Evolutionary conservation across 176 grass and related monocot species (phyloP), one percentile per base, ranked within the genome.

Genomic region (maize (Zea mays)): DNA sequence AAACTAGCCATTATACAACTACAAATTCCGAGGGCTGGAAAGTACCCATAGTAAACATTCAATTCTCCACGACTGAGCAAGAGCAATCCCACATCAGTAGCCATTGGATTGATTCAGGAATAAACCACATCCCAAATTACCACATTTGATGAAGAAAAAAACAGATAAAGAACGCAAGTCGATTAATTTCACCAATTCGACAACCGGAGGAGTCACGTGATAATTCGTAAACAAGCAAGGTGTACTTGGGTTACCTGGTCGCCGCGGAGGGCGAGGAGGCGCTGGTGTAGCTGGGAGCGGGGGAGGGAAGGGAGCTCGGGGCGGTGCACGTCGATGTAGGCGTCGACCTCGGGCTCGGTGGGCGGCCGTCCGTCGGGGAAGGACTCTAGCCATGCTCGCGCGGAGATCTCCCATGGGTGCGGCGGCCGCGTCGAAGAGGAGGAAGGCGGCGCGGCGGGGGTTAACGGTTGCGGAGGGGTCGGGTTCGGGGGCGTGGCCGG

Each of bases 321-420:
- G 17, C 67, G 70, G 69, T 88, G 86, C 47, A 67, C 74, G 67
- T 93, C 91, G 91, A 93, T 93, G 79, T 87, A 93, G 73, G 34
- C 58, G 80, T 93, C 88, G 68, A 93, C 73, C 62, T 93, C 88
- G 72, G 75, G 67, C 66, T 85, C 79, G 54, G 85, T 86, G 49
- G 91, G 91, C 42, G 21, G 46, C 63, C 84, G 85, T n/a, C 69
- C 72, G 10, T 77, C 77, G 61, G 88, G 88, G 60, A 93, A 87
- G n/a, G 91, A 88, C 52, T 87, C 86, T 21, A 93, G 79, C 88
- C 91, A 93, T 20, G 80, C 72, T 65, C 82, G 76, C 49, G 71
- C 79, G 5, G 74, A 14, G 44, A 81, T 77, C 80, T 90, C 82
- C 91, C 88, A 90, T 81, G 68, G 82, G 62, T 87, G 85, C 34